Base-by-base conservation (phyloP, 768 basidiomycete species). In the Rhodosporidiobolus sp. region DNA sequence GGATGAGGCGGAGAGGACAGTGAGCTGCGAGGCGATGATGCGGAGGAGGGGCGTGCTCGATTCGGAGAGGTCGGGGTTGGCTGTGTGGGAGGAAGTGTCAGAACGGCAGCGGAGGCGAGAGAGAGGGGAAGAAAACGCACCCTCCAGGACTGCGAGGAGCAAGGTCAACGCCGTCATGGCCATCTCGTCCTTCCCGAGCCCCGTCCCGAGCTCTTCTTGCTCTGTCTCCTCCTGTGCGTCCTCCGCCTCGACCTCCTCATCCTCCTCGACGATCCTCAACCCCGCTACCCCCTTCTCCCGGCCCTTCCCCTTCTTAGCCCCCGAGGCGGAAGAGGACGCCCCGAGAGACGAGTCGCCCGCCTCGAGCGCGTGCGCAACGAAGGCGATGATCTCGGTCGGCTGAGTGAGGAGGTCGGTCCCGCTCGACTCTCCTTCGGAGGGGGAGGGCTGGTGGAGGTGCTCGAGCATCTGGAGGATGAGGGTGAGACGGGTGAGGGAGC, bases 141-240 rank as follows among this genome's bases (percentile, higher is more conserved):
- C 90, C 87, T 95, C 93, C 38, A 97, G 84, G 48, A 92, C 85
- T 1, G 94, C 88, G 7, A 98, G 85, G 34, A 98, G 82, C 0
- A 96, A 81, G 69, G 89, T 90, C 30, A 96, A 80, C 1, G 91
- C 87, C 0, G 92, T 95, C 70, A 87, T 86, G 0, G 85, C 83
- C 83, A 95, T 86, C 66, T 89, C 89, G 45, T 83, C 78, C 43
- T 63, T 83, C 26, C 82, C 78, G 84, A 67, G 85, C 85, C 74
- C 88, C 87, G 72, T 87, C 65, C 88, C 88, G 10, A 78, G 81
- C n/a, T 87, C 87, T 22, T 84, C 84, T 28, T 80, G 81, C 30
- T 78, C 80, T 14, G 68, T 74, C 17, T 35, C 56, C 16, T 85
- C 83, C 4, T 83, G 79, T 24, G 14, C 38, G 38, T 81, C 77